These are phyloP conservation scores for Mycena albidolilacea DNA, from an alignment of 768 basidiomycete genomes.

Conservation along the genomic window DNA sequence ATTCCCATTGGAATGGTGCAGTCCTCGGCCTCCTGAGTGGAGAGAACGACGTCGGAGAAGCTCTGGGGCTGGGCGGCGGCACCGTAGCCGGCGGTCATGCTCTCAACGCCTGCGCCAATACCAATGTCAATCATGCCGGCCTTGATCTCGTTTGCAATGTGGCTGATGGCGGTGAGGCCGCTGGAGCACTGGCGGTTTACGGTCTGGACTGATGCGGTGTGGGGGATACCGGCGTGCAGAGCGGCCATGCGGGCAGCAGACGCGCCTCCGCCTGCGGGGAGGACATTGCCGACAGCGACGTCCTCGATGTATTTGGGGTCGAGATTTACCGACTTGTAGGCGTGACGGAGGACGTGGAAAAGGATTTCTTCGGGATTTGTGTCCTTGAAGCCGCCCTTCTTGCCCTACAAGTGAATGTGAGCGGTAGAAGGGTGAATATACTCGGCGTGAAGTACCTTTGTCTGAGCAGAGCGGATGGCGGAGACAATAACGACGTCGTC, in stretches of 20 bases:
- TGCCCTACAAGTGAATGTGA: conserved; percentile 61
- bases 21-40: conserved; percentile 80
- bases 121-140: conserved; percentile 91
- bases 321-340: conserved; percentile 75
- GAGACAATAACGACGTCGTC: conserved; percentile 93
- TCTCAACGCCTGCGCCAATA: conserved; percentile 92
- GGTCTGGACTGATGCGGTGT: conserved; percentile 81
- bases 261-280: conserved; percentile 90
- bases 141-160: conserved; percentile 86
- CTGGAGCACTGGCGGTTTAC: conserved; percentile 94
- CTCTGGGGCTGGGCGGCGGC: conserved; percentile 67
- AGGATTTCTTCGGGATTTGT: conserved; percentile 88
- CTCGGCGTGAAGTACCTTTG: conserved; percentile 70
- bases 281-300: conserved; percentile 89
- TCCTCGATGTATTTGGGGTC: conserved; percentile 90
- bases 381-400: conserved; percentile 94
- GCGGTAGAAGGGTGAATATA: conserved; percentile 19
- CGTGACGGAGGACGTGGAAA: conserved; percentile 81
- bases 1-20: conserved; percentile 93
- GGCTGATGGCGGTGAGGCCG: conserved; percentile 85
- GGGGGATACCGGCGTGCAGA: conserved; percentile 87
- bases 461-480: conserved; percentile 92
- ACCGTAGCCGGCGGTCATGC: conserved; percentile 88
- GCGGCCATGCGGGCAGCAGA: conserved; percentile 88
- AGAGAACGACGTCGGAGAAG: conserved; percentile 76